Evolutionary conservation across 83 land plant genomes (phyloP), one percentile per base, ranked within the genome.

Genomic region (Picea mariana): DNA sequence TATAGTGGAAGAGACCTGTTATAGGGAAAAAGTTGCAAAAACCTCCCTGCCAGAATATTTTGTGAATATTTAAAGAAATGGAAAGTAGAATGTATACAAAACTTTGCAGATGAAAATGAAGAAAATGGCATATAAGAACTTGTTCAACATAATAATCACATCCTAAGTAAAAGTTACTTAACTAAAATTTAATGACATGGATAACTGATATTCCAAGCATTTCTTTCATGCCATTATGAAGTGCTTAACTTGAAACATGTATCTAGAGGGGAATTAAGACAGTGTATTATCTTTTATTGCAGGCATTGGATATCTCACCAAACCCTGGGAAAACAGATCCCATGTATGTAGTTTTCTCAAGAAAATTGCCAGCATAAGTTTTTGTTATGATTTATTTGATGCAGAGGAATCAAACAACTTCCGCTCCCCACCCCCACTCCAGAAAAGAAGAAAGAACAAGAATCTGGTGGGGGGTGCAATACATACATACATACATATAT

Each of bases 311-410:
- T 78, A 92, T 97, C 68, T 97, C 99, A 49, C 99, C 99, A 21
- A 97, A 95, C 73, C 99, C 99, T 38, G 99, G 99, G 47, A 91
- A 92, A 62, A 87, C 97, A 58, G 99, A 97, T 79, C 99, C 99
- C 7, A 91, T 97, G 99, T 97, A 95, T 82, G 83, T 96, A 58
- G 99, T 97, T 13, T 93, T 86, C 69, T 91, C 99, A 6, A 89
- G 96, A 83, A 97, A 97, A 83, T 40, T 83, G 82, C 77, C 55
- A 26, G 81, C 87, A 12, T 80, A 67, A 60, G 1, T 49, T 55
- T 55, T 55, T 55, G 59, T 55, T 55, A 55, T 55, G 59, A 12
- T 55, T 55, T 55, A 12, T 55, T 12, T 55, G 59, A 13, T 55
- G 59, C 59, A 12, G 15, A 12, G 59, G 59, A 55, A 55, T 55